These are phyloP conservation scores for Lentinula detonsa DNA, from an alignment of 768 basidiomycete species.

Conservation along the genomic window DNA sequence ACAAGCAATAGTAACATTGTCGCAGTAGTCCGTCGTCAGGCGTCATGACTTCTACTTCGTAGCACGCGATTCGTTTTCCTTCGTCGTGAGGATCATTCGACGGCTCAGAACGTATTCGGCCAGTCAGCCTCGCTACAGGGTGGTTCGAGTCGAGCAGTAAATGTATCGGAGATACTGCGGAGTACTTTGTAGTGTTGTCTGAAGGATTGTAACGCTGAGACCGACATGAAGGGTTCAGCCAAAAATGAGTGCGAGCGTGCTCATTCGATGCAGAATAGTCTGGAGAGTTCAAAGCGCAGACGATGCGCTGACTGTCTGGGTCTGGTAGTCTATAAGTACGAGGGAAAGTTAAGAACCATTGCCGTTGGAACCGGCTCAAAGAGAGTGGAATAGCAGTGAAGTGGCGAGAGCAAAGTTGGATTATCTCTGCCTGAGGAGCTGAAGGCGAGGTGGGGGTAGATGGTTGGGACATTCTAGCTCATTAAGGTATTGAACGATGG, in stretches of 20 bases:
- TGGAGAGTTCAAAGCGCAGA: conserved; percentile 2
- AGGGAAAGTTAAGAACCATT: conserved; percentile 4
- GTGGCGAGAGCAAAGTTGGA: conserved; percentile 5
- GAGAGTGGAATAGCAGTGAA: conserved; percentile 1
- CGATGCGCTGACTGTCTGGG: conserved; percentile 1
- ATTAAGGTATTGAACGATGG: background rate
- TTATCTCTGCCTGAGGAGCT: conserved; percentile 4
- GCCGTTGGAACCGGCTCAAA: conserved; percentile 2
- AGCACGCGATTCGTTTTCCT: conserved; percentile 4
- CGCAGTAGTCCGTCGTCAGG: background rate
- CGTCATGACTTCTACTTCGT: conserved; percentile 2
- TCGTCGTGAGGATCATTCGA: conserved; percentile 3
- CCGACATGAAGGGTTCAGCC: conserved; percentile 2
- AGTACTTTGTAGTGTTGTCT: background rate
- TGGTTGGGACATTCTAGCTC: conserved; percentile 3
- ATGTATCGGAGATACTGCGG: conserved; percentile 1
- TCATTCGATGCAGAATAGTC: background rate
- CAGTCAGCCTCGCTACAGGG: conserved; percentile 2
- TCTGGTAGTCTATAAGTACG: conserved; percentile 2
- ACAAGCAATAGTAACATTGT: conserved; percentile 5
- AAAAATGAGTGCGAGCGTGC: conserved; percentile 1
- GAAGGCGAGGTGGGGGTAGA: background rate
- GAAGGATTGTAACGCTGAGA: background rate
- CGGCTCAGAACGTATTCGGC: background rate
- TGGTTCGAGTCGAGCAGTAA: background rate